Conservation (phyloP, 1,139 yeast species). For the Meyerozyma smithsonii region DNA sequence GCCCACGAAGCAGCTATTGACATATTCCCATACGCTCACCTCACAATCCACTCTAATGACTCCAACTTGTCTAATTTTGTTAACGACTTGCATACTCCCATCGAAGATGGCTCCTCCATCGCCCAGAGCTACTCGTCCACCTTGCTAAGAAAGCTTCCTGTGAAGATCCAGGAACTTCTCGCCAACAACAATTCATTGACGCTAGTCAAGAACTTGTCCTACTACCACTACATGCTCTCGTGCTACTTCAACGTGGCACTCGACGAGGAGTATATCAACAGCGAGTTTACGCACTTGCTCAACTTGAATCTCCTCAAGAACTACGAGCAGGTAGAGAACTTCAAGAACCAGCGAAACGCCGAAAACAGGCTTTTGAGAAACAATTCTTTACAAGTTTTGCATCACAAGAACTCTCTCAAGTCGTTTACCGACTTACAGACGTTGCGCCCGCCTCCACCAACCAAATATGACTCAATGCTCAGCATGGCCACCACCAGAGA, state of each 20-base stretch:
- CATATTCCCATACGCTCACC: slow-evolving; percentile 33
- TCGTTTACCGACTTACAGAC: slow-evolving; percentile 13
- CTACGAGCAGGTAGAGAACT: slow-evolving; percentile 32
- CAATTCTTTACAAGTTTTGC: slow-evolving; percentile 29
- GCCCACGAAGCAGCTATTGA: slow-evolving; percentile 17
- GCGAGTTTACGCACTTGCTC: slow-evolving; percentile 35
- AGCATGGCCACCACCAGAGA: slow-evolving; percentile 12
- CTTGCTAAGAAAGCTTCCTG: slow-evolving; percentile 28
- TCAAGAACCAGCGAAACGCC: slow-evolving; percentile 24
- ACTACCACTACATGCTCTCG: slow-evolving; percentile 38
- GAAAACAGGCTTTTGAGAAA: slow-evolving; percentile 28
- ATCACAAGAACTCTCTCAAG: slow-evolving; percentile 32
- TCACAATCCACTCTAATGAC: slow-evolving; percentile 37
- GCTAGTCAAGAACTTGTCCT: slow-evolving; percentile 30
- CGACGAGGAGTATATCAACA: slow-evolving; percentile 21
- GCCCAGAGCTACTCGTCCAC: slow-evolving; percentile 19
- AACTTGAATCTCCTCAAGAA: slow-evolving; percentile 37
- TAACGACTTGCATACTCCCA: slow-evolving; percentile 24
- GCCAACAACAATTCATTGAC: slow-evolving; percentile 27
- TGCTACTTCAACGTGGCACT: slow-evolving; percentile 40
- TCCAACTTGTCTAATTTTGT: slow-evolving; percentile 33
- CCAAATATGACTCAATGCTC: slow-evolving; percentile 11
- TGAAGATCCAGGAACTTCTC: slow-evolving; percentile 33
- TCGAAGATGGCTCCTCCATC: slow-evolving; percentile 24
- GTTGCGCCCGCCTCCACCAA: slow-evolving; percentile 6